Percentiles rank a stretch among this genome's conserved stretches.
These are phyloP conservation scores for Cryphonectria parasitica DNA, from an alignment of 2,329 filamentous ascomycete genomes.

Conservation along the genomic window DNA sequence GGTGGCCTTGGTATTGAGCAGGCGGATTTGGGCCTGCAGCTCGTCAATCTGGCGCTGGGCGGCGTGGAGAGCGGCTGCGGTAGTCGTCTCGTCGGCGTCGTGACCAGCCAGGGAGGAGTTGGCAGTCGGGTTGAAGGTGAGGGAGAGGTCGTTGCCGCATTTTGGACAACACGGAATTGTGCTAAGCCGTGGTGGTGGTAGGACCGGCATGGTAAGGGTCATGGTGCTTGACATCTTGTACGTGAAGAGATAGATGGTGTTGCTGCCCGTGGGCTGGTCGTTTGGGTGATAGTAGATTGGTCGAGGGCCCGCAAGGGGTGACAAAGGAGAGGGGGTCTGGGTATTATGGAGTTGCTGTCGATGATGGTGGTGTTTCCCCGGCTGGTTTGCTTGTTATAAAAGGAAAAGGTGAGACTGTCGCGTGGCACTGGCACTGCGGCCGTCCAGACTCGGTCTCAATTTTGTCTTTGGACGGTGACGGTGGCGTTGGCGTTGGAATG, in stretches of 20 bases:
- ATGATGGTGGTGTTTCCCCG: background rate
- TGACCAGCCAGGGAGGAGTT: slow-evolving; percentile 39
- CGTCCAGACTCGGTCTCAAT: background rate
- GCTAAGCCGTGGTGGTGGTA: slow-evolving; percentile 31
- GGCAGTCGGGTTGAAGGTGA: slow-evolving; percentile 39
- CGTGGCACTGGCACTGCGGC: background rate
- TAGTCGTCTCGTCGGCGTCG: slow-evolving; percentile 36
- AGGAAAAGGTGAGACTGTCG: background rate
- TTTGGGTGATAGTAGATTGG: background rate
- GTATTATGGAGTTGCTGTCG: background rate
- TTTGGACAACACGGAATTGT: slow-evolving; percentile 50
- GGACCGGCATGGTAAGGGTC: slow-evolving; percentile 42
- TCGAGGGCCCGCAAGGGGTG: background rate
- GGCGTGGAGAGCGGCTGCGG: slow-evolving; percentile 50
- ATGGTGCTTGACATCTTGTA: slow-evolving; percentile 37
- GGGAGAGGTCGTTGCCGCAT: slow-evolving; percentile 50
- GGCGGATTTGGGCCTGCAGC: slow-evolving; percentile 70
- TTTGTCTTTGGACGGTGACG: background rate
- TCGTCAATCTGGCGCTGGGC: slow-evolving; percentile 67
- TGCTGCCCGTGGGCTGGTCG: background rate
- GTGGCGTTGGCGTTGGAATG: slow-evolving; percentile 3
- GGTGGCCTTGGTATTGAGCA: slow-evolving; percentile 72
- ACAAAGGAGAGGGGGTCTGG: background rate
- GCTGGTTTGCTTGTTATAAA: background rate
- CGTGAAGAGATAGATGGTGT: background rate